These are phyloP conservation scores for Colletotrichum costaricense DNA, from an alignment of 2,329 filamentous ascomycete genomes.

Conservation along the genomic window DNA sequence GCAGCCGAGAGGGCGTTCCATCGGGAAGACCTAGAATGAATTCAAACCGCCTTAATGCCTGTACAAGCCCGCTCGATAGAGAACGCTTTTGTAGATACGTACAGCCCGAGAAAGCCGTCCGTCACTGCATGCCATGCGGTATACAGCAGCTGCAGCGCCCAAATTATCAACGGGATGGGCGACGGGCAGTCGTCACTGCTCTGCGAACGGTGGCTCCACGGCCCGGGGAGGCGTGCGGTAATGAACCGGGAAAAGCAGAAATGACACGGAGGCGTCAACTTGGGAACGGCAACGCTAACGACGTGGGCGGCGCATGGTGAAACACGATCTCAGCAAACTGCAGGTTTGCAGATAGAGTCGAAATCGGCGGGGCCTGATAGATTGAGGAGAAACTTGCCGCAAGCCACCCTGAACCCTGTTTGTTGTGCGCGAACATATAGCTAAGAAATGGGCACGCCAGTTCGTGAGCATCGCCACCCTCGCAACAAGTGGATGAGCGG, in stretches of 20 bases:
- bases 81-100: background rate
- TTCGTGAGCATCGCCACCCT: conserved; percentile 1
- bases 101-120: background rate
- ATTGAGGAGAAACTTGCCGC: conserved; percentile 15
- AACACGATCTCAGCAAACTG: conserved; percentile 2
- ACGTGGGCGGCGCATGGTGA: conserved; percentile 22
- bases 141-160: background rate
- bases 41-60: background rate
- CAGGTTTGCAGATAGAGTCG: background rate
- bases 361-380: conserved; percentile 1
- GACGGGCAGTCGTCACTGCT: no score
- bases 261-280: background rate
- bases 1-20: background rate
- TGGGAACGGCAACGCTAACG: background rate
- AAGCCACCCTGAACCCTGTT: conserved; percentile 28
- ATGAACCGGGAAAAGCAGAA: background rate
- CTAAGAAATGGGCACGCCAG: conserved; percentile 16
- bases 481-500: background rate
- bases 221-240: background rate
- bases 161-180: background rate
- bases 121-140: background rate
- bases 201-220: background rate
- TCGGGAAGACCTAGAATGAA: background rate
- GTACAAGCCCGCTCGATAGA: background rate
- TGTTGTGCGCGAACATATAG: conserved; percentile 16